Conservation (phyloP, 2,329 filamentous ascomycete species). For the Corniculantispora saksenae region DNA sequence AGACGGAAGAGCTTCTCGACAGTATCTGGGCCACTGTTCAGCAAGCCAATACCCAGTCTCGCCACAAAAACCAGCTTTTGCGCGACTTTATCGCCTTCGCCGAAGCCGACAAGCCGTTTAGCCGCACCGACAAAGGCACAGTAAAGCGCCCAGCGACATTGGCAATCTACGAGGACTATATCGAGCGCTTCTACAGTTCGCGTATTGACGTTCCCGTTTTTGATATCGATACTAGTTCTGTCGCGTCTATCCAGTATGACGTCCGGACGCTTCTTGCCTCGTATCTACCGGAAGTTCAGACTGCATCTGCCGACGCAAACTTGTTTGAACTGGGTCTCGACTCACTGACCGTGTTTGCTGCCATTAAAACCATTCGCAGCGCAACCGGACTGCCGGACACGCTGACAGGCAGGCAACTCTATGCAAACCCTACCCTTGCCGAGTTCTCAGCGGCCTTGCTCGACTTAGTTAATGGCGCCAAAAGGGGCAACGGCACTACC, state of each 20-base stretch:
- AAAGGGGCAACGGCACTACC: too few species aligned
- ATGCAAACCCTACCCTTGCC: conserved; percentile 33
- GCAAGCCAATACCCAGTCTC: conserved; percentile 41
- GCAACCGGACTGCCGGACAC: conserved; percentile 31
- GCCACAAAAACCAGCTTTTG: conserved; percentile 43
- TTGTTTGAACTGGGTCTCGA: conserved; percentile 34
- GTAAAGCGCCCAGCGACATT: conserved; percentile 43
- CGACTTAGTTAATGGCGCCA: conserved; percentile 32
- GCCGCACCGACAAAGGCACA: conserved; percentile 48
- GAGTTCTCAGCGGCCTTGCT: conserved; percentile 30
- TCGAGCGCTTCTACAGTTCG: conserved; percentile 46
- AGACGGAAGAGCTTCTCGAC: conserved; percentile 36
- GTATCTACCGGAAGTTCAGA: conserved; percentile 22
- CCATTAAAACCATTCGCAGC: conserved; percentile 33
- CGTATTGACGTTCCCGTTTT: conserved; percentile 22
- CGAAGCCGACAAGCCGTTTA: conserved; percentile 43
- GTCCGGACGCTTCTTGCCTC: conserved; percentile 26
- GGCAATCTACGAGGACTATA: conserved; percentile 44
- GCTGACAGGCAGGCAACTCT: conserved; percentile 36
- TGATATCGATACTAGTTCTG: conserved; percentile 26
- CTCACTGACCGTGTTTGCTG: conserved; percentile 32
- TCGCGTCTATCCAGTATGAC: conserved; percentile 25
- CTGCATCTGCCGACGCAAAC: conserved; percentile 26
- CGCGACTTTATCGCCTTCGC: conserved; percentile 44
- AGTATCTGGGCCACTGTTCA: conserved; percentile 47